phyloP scores from a whole-genome alignment of 176 grass and related monocot species.

The Eragrostis curvula region DNA sequence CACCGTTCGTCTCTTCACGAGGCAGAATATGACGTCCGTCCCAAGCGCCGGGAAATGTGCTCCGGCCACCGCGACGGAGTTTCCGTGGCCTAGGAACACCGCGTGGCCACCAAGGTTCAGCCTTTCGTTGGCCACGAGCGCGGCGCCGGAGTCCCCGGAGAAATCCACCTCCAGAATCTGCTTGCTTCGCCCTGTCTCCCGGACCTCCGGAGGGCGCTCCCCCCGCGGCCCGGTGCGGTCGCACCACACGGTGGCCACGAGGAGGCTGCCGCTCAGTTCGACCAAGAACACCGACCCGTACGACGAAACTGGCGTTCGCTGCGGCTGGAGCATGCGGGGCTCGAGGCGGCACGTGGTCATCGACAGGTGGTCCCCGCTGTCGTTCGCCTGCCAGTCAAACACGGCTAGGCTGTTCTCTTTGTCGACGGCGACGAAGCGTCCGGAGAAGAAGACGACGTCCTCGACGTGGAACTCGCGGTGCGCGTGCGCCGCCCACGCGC shows the following conservation, averaged over 20 bases:
- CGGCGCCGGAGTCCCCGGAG: background rate
- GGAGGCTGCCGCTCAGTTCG: background rate
- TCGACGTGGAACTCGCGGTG: background rate
- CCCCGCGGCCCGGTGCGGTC: background rate
- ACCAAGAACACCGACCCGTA: background rate
- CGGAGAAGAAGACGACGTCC: background rate
- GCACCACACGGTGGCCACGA: background rate
- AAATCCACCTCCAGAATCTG: background rate
- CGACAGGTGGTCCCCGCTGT: background rate
- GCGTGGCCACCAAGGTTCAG: background rate
- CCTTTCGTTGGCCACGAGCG: background rate
- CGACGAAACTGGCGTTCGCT: background rate
- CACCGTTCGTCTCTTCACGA: background rate
- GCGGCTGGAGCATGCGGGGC: background rate
- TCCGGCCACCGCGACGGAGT: background rate
- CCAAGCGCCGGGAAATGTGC: background rate
- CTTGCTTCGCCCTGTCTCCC: background rate
- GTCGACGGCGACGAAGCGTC: background rate
- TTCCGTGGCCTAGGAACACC: background rate
- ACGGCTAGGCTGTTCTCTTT: background rate
- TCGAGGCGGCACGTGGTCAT: background rate
- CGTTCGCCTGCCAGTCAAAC: background rate
- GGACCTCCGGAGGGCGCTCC: too few species aligned
- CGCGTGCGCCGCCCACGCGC: background rate
- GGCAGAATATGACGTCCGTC: background rate